Evolutionary conservation across 2,329 filamentous ascomycete species (phyloP), one percentile per base, ranked within the genome.

Genomic region (Ophiostoma quercus): DNA sequence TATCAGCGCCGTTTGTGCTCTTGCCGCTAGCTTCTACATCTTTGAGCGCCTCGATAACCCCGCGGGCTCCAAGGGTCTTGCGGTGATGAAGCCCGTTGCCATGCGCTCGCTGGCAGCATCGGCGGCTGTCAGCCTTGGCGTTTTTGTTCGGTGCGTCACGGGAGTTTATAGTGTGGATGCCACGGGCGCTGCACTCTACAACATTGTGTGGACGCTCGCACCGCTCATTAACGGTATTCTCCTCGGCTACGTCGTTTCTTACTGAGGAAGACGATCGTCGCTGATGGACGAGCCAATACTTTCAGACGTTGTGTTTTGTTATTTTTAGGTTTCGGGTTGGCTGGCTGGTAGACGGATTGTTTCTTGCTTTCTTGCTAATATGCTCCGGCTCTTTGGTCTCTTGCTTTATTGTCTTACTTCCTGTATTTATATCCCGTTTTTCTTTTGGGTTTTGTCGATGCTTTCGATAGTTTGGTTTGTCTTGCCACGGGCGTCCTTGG

Each of bases 141-240:
- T 87, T 0, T 87, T 89, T 71, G 79, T 93, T 57, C 86, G 90
- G 76, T 86, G 88, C 32, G 85, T 84, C 66, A 82, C 88, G 69
- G 90, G 88, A 0, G 80, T 97, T 25, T 82, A 87, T 63, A 90
- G 92, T 4, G 87, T 92, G 12, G 90, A 94, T 75, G 73, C 86
- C 3, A 74, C 82, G 0, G 94, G 94, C 12, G 92, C 93, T 1
- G 80, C 83, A 2, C 86, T 85, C 0, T 98, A 93, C 83, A 88
- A 91, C 1, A 82, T 82, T 29, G 82, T 94, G 47, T 97, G 92
- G 92, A 86, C 86, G n/a, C 75, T 84, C 29, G 90, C 90, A 7
- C 85, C 87, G 3, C 77, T 84, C 14, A 76, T 89, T 69, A 85
- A 87, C 2, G 90, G 90, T 16, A 43, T 82, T n/a, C 82, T 79